These are phyloP conservation scores for Heterobasidion irregulare DNA, from an alignment of 1,284 basidiomycete genomes.

Conservation along the genomic window DNA sequence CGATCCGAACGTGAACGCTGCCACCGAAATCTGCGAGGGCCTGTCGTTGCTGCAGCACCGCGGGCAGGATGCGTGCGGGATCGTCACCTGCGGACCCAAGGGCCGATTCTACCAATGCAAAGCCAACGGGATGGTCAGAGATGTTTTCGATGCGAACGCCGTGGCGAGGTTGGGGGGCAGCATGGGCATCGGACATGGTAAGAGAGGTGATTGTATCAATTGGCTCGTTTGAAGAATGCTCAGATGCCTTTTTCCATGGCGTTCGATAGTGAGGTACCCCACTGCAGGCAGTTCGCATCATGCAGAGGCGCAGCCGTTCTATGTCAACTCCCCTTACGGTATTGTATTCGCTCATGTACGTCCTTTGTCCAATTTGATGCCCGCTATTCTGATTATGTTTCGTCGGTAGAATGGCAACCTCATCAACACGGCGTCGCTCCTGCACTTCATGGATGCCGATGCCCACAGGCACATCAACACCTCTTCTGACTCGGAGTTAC, in stretches of 20 bases:
- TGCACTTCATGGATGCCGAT: slow-evolving; percentile 91
- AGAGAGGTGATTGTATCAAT: slow-evolving; percentile 15
- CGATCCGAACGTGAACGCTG: slow-evolving; percentile 70
- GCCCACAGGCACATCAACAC: slow-evolving; percentile 99
- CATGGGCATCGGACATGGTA: slow-evolving; percentile 98
- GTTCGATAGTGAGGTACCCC: slow-evolving; percentile 79
- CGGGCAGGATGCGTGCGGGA: slow-evolving; percentile 97
- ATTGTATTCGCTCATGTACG: slow-evolving; percentile 96
- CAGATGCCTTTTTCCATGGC: background rate
- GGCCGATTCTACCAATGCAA: slow-evolving; percentile 98
- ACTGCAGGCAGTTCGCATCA: slow-evolving; percentile 97
- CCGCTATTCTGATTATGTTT: background rate
- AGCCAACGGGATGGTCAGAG: slow-evolving; percentile 99
- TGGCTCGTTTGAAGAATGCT: background rate
- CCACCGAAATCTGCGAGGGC: slow-evolving; percentile 84
- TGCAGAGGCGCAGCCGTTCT: slow-evolving; percentile 99
- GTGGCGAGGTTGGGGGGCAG: slow-evolving; percentile 78
- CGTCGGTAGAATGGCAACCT: slow-evolving; percentile 88
- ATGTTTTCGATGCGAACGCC: slow-evolving; percentile 86
- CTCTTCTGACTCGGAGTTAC: slow-evolving; percentile 93
- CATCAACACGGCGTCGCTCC: slow-evolving; percentile 84
- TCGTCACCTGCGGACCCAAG: slow-evolving; percentile 93
- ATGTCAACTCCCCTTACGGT: slow-evolving; percentile 98
- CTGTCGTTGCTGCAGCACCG: slow-evolving; percentile 88
- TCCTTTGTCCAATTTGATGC: slow-evolving; percentile 11